Evolutionary conservation across 345 rosid genomes (phyloP).

Genomic region (Brassica nigra): DNA sequence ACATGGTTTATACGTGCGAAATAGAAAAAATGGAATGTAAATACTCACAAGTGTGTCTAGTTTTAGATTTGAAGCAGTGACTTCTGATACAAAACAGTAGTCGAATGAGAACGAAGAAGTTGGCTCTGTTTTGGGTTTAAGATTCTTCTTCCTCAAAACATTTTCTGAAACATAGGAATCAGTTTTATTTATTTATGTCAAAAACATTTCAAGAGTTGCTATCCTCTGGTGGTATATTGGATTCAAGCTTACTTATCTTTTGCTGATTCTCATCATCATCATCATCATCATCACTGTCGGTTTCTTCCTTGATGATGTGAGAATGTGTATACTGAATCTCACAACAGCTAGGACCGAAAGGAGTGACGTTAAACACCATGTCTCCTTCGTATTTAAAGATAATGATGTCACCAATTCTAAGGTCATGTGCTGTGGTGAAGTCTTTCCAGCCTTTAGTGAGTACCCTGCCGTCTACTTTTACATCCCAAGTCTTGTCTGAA

Average conservation of each 20-base stretch:
- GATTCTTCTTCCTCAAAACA: neutral
- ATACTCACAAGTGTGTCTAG: constrained; percentile 20
- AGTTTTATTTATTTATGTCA: neutral
- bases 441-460: constrained; percentile 33
- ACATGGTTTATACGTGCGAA: neutral
- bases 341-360: constrained; percentile 28
- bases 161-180: constrained; percentile 14
- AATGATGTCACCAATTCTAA: constrained; percentile 29
- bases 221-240: no score
- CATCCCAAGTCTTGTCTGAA: constrained; percentile 19
- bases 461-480: constrained; percentile 17
- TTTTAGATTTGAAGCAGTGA: constrained; percentile 21
- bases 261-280: neutral
- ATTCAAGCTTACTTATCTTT: neutral
- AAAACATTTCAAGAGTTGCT: neutral
- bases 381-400: constrained; percentile 31
- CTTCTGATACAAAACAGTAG: constrained; percentile 27
- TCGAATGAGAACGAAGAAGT: constrained; percentile 1
- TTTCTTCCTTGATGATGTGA: constrained; percentile 1
- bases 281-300: neutral
- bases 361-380: constrained; percentile 23
- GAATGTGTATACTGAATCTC: constrained; percentile 22
- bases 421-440: constrained; percentile 22
- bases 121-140: neutral
- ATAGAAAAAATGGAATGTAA: neutral